Evolutionary conservation across 1,284 basidiomycete genomes (phyloP).

Genomic region (Amylostereum areolatum): DNA sequence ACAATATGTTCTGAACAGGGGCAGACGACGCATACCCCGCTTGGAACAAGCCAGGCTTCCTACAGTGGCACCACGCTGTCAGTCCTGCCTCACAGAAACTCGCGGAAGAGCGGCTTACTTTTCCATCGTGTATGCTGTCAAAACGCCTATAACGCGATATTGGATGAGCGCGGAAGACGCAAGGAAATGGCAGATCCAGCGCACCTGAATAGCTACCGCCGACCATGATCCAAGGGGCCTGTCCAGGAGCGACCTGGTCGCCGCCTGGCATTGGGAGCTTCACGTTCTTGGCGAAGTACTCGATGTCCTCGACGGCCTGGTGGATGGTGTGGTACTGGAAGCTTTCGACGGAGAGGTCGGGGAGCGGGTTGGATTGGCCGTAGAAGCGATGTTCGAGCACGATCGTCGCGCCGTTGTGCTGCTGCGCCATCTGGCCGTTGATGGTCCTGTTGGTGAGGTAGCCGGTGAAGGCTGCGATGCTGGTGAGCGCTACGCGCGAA

Average conservation of each 20-base stretch:
- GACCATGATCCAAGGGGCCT: conserved; percentile 61
- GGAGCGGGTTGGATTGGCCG: conserved; percentile 49
- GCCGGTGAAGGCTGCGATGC: conserved; percentile 37
- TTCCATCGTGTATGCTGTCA: conserved; percentile 63
- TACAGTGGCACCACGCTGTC: conserved; percentile 22
- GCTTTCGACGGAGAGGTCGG: conserved; percentile 54
- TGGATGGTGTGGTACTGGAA: conserved; percentile 58
- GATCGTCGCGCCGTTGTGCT: conserved; percentile 55
- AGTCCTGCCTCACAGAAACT: conserved; percentile 26
- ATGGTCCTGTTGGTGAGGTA: conserved; percentile 64
- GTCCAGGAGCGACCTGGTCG: conserved; percentile 45
- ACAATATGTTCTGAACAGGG: conserved; percentile 67
- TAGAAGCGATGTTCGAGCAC: conserved; percentile 45
- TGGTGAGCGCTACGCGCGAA: conserved; percentile 1
- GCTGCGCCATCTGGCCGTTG: conserved; percentile 62
- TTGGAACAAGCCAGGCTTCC: conserved; percentile 59
- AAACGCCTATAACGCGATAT: no score
- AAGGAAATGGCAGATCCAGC: no score
- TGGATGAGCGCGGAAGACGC: no score
- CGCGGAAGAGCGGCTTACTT: conserved; percentile 36
- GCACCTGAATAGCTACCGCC: conserved; percentile 66
- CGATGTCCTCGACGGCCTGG: conserved; percentile 67
- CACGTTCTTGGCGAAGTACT: conserved; percentile 64
- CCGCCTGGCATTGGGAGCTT: conserved; percentile 63
- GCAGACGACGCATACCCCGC: conserved; percentile 69